phyloP scores from a whole-genome alignment of 129 eudicot species.

The Lactuca sativa region DNA sequence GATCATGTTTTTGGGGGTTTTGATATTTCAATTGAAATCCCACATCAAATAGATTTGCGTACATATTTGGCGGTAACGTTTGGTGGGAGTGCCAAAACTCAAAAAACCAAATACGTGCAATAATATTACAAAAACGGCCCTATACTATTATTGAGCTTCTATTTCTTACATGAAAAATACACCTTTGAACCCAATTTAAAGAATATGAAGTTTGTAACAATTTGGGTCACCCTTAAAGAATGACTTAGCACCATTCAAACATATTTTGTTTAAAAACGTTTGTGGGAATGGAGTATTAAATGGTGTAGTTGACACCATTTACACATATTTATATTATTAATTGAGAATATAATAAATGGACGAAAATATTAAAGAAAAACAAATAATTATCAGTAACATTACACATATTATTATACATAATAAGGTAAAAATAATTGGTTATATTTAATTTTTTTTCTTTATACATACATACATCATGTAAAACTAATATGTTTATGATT shows the following conservation, averaged over 20 bases:
- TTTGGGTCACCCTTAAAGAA: neutral
- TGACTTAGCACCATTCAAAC: neutral
- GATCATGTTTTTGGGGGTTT: neutral
- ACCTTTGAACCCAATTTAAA: slow-evolving; percentile 6
- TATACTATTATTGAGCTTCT: slow-evolving; percentile 5
- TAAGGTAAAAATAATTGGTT: too few species aligned
- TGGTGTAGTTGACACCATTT: neutral
- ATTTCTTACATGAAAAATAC: slow-evolving; percentile 13
- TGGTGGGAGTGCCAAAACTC: slow-evolving; percentile 48
- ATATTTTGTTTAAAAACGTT: neutral
- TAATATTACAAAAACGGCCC: slow-evolving; percentile 4
- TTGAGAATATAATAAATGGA: too few species aligned
- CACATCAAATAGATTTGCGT: slow-evolving; percentile 14
- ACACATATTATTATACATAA: too few species aligned
- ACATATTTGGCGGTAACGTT: slow-evolving; percentile 73
- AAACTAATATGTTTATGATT: neutral
- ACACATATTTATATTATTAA: too few species aligned
- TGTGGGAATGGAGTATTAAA: neutral
- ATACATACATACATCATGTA: neutral
- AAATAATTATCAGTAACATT: neutral
- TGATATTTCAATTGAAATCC: slow-evolving; percentile 16
- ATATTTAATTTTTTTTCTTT: too few species aligned
- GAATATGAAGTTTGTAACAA: neutral
- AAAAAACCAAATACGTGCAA: slow-evolving; percentile 23
- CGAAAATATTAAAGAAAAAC: too few species aligned